A percentile compares a stretch with the other conserved stretches of the same genome.
phyloP scores from a whole-genome alignment of 768 basidiomycete species.

The Lentinula sp. region DNA sequence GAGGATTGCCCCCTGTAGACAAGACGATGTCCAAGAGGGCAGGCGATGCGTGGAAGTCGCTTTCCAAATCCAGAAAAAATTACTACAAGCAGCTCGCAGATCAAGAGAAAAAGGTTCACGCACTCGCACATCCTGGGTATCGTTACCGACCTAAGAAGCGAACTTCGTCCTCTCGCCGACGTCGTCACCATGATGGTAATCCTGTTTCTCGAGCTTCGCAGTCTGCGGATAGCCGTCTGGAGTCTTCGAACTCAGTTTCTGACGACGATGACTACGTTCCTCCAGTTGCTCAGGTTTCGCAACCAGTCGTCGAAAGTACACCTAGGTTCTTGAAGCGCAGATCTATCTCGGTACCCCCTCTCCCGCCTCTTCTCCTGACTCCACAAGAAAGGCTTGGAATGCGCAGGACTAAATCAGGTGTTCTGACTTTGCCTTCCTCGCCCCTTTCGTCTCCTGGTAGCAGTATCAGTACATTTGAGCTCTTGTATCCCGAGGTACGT shows the following conservation, averaged over 20 bases:
- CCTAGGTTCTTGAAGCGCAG: background rate
- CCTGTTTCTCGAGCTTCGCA: background rate
- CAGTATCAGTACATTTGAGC: background rate
- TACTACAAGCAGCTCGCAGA: constrained; percentile 34
- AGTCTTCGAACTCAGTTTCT: background rate
- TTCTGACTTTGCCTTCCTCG: background rate
- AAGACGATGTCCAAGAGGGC: constrained; percentile 47
- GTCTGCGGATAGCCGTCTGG: background rate
- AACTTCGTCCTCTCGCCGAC: background rate
- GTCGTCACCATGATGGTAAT: background rate
- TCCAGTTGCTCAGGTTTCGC: background rate
- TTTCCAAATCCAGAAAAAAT: constrained; percentile 28
- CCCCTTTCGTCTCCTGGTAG: background rate
- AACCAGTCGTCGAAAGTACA: background rate
- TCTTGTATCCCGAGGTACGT: background rate
- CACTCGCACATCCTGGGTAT: constrained; percentile 41
- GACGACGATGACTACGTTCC: background rate
- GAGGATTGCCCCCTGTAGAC: constrained; percentile 24
- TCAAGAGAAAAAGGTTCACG: constrained; percentile 37
- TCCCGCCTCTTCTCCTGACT: background rate
- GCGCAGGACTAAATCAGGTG: background rate
- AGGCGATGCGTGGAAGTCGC: constrained; percentile 51
- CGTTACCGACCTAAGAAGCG: constrained; percentile 22
- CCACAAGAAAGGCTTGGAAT: background rate
- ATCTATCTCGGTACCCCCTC: background rate